These are phyloP conservation scores for Leavenworthia alabamica DNA, from an alignment of 345 rosid genomes.

Conservation along the genomic window DNA sequence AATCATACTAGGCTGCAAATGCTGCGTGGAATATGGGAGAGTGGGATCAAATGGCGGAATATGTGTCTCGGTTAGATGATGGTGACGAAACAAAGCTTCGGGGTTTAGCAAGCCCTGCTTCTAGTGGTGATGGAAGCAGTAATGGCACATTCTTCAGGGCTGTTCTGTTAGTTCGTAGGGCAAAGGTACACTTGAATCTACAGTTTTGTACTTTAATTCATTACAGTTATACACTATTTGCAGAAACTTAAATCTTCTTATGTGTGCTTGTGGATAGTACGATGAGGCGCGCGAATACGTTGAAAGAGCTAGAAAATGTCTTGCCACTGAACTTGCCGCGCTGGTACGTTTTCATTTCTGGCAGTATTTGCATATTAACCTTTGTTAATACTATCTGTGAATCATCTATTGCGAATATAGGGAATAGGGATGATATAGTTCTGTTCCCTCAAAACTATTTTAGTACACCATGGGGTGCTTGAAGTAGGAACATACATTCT, in stretches of 20 bases:
- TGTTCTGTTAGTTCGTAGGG: constrained; percentile 73
- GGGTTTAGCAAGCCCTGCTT: constrained; percentile 75
- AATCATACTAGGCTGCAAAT: constrained; percentile 59
- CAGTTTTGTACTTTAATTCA: background rate
- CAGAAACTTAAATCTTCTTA: constrained; percentile 2
- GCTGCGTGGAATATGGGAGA: constrained; percentile 99
- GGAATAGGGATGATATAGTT: background rate
- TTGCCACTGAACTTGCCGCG: constrained; percentile 99
- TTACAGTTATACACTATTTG: background rate
- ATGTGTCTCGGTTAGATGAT: constrained; percentile 87
- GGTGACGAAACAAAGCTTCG: constrained; percentile 90
- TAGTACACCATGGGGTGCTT: constrained; percentile 7
- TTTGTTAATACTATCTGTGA: background rate
- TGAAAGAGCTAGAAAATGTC: constrained; percentile 91
- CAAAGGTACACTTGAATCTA: constrained; percentile 44
- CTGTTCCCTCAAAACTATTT: background rate
- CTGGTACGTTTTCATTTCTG: constrained; percentile 48
- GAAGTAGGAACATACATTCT: constrained; percentile 3
- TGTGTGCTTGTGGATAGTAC: constrained; percentile 38
- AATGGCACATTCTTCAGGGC: constrained; percentile 96
- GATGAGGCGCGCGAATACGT: constrained; percentile 94
- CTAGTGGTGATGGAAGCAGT: constrained; percentile 89
- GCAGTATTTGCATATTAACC: constrained; percentile 1
- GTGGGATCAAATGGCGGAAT: constrained; percentile 99
- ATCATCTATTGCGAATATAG: constrained; percentile 1